These are phyloP conservation scores for Colletotrichum cordylinicola DNA, from an alignment of 2,329 filamentous ascomycete genomes.

Conservation along the genomic window DNA sequence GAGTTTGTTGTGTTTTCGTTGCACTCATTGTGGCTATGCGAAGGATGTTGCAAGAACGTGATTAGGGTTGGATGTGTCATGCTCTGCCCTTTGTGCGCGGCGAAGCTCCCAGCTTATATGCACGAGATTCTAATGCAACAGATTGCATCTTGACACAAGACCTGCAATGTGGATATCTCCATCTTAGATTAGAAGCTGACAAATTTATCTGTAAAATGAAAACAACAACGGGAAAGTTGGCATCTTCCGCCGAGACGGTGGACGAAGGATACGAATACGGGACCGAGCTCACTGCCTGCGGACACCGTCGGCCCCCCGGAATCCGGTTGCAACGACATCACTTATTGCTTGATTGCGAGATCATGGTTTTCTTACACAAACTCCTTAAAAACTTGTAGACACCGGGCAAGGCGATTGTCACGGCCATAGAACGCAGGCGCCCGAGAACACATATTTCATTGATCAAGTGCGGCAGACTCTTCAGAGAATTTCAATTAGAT, in stretches of 20 bases:
- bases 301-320: not conserved
- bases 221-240: accelerated
- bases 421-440: no score
- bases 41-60: not conserved
- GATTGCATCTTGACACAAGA: accelerated
- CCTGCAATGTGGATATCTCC: accelerated
- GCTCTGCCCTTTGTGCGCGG: accelerated
- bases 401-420: no score
- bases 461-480: no score
- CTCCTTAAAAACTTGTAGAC: no score
- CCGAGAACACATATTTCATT: no score
- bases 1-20: accelerated
- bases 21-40: accelerated
- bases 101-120: accelerated
- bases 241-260: not conserved
- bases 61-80: accelerated
- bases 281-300: accelerated
- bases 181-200: not conserved
- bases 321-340: no score
- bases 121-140: accelerated
- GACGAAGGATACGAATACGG: not conserved
- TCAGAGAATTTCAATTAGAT: no score
- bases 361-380: no score
- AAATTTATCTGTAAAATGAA: not conserved
- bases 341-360: no score